Evolutionary conservation across 2,329 filamentous ascomycete species (phyloP).

Genomic region (Fusarium transvaalense): DNA sequence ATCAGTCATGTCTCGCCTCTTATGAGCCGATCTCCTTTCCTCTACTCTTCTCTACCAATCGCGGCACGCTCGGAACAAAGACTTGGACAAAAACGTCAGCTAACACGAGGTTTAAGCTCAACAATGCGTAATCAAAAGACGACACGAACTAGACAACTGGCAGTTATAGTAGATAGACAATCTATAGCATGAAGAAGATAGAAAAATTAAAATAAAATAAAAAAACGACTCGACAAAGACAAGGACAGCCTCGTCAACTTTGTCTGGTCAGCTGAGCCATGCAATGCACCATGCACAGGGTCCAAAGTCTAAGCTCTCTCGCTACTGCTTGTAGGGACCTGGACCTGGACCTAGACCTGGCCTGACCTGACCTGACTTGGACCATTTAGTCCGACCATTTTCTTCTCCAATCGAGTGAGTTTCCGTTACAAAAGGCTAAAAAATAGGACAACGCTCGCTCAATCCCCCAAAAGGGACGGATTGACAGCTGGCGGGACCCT

Average conservation of each 20-base stretch:
- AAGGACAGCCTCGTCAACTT: slow-evolving; percentile 23
- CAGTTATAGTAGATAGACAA: neutral
- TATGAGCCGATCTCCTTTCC: slow-evolving; percentile 25
- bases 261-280: slow-evolving; percentile 35
- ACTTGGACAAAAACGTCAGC: slow-evolving; percentile 29
- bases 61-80: slow-evolving; percentile 33
- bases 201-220: neutral
- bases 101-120: slow-evolving; percentile 26
- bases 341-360: neutral
- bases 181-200: slow-evolving; percentile 14
- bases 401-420: slow-evolving; percentile 21
- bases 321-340: slow-evolving; percentile 39
- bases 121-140: neutral
- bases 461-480: slow-evolving; percentile 5
- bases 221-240: slow-evolving; percentile 1
- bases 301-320: slow-evolving; percentile 10
- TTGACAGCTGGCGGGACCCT: slow-evolving; percentile 27
- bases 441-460: neutral
- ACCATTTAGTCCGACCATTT: slow-evolving; percentile 17
- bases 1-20: slow-evolving; percentile 5
- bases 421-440: slow-evolving; percentile 13
- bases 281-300: slow-evolving; percentile 2
- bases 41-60: slow-evolving; percentile 25
- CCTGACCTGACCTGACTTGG: neutral
- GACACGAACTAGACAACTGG: neutral